These are phyloP conservation scores for Didymella pinodella DNA, from an alignment of 2,329 filamentous ascomycete genomes.

Conservation along the genomic window DNA sequence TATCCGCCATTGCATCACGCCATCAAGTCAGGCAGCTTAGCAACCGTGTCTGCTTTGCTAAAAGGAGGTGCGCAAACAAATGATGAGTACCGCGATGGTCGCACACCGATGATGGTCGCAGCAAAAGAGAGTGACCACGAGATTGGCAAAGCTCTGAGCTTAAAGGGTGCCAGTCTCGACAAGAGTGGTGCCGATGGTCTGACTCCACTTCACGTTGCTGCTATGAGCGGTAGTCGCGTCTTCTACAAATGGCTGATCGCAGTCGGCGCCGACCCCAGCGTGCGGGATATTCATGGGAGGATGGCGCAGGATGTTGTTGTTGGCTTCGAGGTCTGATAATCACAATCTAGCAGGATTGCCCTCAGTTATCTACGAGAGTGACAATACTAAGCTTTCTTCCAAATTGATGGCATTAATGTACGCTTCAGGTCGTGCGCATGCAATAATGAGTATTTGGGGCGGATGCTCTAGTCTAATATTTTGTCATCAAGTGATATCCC, in stretches of 20 bases:
- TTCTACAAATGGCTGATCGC: neutral
- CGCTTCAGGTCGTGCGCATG: too few relatives aligned
- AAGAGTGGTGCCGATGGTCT: neutral
- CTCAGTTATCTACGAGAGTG: neutral
- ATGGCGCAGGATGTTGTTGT: neutral
- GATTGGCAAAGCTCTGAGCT: neutral
- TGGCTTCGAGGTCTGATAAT: neutral
- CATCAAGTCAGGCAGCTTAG: neutral
- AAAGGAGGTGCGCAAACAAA: neutral
- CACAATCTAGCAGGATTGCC: neutral
- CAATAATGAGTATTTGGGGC: too few relatives aligned
- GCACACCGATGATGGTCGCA: neutral
- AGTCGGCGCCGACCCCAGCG: neutral
- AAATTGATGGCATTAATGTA: too few relatives aligned
- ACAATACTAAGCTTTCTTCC: neutral
- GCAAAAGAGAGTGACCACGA: neutral
- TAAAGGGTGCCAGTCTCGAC: neutral
- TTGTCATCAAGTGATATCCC: neutral
- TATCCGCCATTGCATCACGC: neutral
- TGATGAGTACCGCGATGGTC: neutral
- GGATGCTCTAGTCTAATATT: neutral
- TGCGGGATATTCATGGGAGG: neutral
- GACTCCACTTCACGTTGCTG: neutral
- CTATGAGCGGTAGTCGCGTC: neutral
- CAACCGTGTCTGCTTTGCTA: neutral